Evolutionary conservation across 306 rosid genomes (phyloP), one percentile per base, ranked within the genome.

Genomic region (Cyamopsis tetragonoloba): DNA sequence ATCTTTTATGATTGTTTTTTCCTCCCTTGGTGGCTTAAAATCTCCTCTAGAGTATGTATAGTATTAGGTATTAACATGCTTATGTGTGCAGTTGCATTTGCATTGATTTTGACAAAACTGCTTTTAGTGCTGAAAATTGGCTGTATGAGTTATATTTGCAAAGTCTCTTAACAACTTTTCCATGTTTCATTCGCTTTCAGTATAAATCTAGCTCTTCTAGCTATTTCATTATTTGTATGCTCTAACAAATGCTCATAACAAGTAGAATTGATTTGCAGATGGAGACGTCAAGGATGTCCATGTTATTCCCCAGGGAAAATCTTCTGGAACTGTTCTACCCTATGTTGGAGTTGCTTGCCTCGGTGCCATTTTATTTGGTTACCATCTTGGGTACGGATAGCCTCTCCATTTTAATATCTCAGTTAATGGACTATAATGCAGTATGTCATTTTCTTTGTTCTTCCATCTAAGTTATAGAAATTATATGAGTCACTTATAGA

Each of bases 341-440:
- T 93, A 50, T 77, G 98, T 93, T 20, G 97, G 97, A 19, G 86
- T 93, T 77, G 96, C 98, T 73, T 93, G 98, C 81, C 91, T 93
- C 19, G 98, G 98, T 78, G 98, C 98, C 70, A 88, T 93, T 74
- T 84, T 93, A 74, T 93, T 93, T 76, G 98, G 98, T 43, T 93
- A 93, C 72, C 98, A 93, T 81, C 88, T 93, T 6, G 98, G 97
- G 98, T 93, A 89, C 57, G 77, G 22, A 51, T 80, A 30, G 31
- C 75, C 43, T 68, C 30, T 55, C 43, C 31, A 6, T 44, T n/a
- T 79, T 67, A 70, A 18, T 35, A 20, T 55, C 26, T 8, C 12
- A 34, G 13, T 12, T 31, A 24, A 15, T 60, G 20, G 34, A 35
- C 34, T 44, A 30, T 37, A 28, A 34, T 58, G 15, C 37, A 19